Conservation (phyloP, 73 alveolate species). For the Paraurostyla sp. region DNA sequence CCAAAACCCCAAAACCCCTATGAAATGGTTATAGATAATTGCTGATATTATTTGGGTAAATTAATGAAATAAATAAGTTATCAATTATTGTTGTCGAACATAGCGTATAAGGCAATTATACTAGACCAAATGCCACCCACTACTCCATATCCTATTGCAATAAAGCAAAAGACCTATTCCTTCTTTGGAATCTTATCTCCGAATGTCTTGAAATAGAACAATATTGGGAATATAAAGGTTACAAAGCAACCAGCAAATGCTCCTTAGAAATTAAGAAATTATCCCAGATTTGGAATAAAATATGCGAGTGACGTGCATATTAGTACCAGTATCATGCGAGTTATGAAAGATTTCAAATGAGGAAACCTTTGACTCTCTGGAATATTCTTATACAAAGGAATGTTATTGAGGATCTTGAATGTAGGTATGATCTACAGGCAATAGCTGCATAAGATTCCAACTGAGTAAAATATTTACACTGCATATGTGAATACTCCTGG, state of each 20-base stretch:
- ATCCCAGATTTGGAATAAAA: constrained; percentile 28
- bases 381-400: constrained; percentile 13
- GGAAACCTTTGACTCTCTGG: constrained; percentile 45
- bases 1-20: constrained; percentile 32
- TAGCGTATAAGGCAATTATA: not conserved
- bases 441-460: constrained; percentile 47
- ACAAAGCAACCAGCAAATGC: not conserved
- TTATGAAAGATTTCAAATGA: not conserved
- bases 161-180: constrained; percentile 3
- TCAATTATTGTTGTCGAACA: not conserved
- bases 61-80: not conserved
- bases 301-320: constrained; percentile 29
- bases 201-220: constrained; percentile 20
- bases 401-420: constrained; percentile 14
- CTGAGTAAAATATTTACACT: constrained; percentile 25
- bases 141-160: not conserved
- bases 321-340: not conserved
- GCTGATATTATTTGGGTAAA: not conserved
- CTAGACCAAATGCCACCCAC: constrained; percentile 26
- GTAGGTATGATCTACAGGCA: constrained; percentile 34
- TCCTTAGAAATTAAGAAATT: constrained; percentile 48
- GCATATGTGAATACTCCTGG: not conserved
- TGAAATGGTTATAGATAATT: not conserved
- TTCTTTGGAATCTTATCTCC: not conserved
- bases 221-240: constrained; percentile 25